These are phyloP conservation scores for Blakeslea trispora DNA, from an alignment of 371 early-diverging fungal genomes.

Conservation along the genomic window DNA sequence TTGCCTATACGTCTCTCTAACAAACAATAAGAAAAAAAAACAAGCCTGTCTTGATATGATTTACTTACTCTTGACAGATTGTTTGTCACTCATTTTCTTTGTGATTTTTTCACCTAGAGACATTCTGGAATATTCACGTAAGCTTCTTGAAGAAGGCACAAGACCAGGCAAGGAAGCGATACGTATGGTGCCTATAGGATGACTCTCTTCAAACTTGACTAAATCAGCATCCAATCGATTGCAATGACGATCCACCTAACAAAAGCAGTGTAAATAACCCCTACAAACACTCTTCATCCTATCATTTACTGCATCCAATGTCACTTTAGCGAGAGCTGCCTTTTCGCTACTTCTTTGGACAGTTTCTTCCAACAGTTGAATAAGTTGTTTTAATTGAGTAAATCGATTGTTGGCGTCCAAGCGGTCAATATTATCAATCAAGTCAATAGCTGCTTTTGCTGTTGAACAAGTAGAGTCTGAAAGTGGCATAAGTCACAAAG, in stretches of 20 bases:
- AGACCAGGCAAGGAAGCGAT: constrained; percentile 47
- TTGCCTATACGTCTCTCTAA: constrained; percentile 20
- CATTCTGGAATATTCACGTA: constrained; percentile 29
- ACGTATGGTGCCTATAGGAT: constrained; percentile 34
- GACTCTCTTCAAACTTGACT: constrained; percentile 50
- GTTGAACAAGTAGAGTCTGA: constrained; percentile 64
- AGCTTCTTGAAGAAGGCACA: constrained; percentile 42
- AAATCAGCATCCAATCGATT: constrained; percentile 47
- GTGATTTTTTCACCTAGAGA: constrained; percentile 33
- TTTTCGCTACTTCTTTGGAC: constrained; percentile 90
- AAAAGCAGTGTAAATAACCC: neutral
- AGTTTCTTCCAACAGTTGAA: constrained; percentile 58
- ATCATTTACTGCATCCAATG: constrained; percentile 79
- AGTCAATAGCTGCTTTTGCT: constrained; percentile 53
- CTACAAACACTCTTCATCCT: neutral
- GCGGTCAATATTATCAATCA: constrained; percentile 51
- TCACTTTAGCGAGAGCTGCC: constrained; percentile 83
- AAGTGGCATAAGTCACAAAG: neutral
- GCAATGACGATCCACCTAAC: constrained; percentile 31
- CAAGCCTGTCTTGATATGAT: too few species aligned
- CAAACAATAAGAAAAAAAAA: neutral
- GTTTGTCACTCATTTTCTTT: constrained; percentile 43
- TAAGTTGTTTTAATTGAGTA: constrained; percentile 60
- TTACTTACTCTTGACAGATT: constrained; percentile 18
- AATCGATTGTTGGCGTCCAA: constrained; percentile 56